A percentile compares a stretch with the other conserved stretches of the same genome.
phyloP scores from a whole-genome alignment of 2,329 filamentous ascomycete genomes.

The Xylariaceae sp. region DNA sequence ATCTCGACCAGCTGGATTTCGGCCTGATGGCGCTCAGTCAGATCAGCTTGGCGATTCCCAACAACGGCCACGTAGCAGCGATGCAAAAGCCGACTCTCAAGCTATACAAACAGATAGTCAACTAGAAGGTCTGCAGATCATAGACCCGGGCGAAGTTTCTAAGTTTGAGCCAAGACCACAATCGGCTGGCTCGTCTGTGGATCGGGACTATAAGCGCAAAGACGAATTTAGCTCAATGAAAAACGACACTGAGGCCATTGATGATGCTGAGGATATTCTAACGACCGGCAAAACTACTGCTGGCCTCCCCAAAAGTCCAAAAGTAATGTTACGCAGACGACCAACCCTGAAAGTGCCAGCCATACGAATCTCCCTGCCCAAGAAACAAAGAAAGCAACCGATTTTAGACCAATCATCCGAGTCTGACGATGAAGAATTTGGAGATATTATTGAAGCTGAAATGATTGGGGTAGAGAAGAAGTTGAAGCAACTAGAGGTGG shows the following conservation, averaged over 20 bases:
- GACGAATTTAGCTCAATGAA: constrained; percentile 22
- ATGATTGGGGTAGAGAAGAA: constrained; percentile 58
- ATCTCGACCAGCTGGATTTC: constrained; percentile 43
- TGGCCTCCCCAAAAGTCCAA: constrained; percentile 13
- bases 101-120: constrained; percentile 26
- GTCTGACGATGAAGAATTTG: constrained; percentile 62
- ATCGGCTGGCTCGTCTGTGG: constrained; percentile 34
- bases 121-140: constrained; percentile 28
- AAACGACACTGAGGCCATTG: constrained; percentile 14
- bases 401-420: constrained; percentile 56
- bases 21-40: constrained; percentile 44
- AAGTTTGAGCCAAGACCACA: constrained; percentile 31
- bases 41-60: constrained; percentile 51
- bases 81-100: constrained; percentile 53
- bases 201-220: constrained; percentile 31
- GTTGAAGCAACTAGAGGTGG: constrained; percentile 52
- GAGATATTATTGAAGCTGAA: constrained; percentile 59
- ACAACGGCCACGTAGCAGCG: constrained; percentile 59
- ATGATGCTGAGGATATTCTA: constrained; percentile 15
- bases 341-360: constrained; percentile 19
- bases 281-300: constrained; percentile 11
- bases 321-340: constrained; percentile 6
- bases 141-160: constrained; percentile 26
- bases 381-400: constrained; percentile 40
- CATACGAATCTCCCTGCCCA: constrained; percentile 19